phyloP scores from a whole-genome alignment of 495 filamentous ascomycete genomes.

The Penicillium antarcticum region DNA sequence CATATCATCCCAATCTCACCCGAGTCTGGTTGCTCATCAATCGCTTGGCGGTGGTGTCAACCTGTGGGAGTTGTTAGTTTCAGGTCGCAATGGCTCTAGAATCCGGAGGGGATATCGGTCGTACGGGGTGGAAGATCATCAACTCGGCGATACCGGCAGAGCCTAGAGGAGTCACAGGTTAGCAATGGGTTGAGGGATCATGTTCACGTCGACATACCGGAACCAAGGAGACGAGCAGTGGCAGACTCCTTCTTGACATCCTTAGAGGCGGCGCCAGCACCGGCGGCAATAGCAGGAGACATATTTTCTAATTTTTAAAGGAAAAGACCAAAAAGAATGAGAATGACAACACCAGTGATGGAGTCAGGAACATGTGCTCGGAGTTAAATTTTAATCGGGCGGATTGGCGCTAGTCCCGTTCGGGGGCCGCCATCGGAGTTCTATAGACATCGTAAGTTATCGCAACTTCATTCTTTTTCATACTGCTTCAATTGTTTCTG shows the following conservation, averaged over 20 bases:
- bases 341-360: slow-evolving; percentile 14
- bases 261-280: slow-evolving; percentile 53
- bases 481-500: too few species aligned
- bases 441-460: too few species aligned
- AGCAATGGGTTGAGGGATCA: slow-evolving; percentile 8
- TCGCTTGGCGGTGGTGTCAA: slow-evolving; percentile 97
- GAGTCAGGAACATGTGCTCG: slow-evolving; percentile 17
- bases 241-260: slow-evolving; percentile 85
- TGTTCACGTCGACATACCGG: slow-evolving; percentile 57
- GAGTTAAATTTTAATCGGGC: slow-evolving; percentile 25
- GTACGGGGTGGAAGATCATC: slow-evolving; percentile 92
- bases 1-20: slow-evolving; percentile 39
- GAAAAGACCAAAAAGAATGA: slow-evolving; percentile 6
- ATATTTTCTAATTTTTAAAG: slow-evolving; percentile 30
- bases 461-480: too few species aligned
- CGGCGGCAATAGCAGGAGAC: slow-evolving; percentile 48
- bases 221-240: slow-evolving; percentile 81
- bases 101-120: slow-evolving; percentile 16
- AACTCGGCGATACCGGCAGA: slow-evolving; percentile 94
- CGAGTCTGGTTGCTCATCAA: slow-evolving; percentile 96
- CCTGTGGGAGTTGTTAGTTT: slow-evolving; percentile 48
- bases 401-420: slow-evolving; percentile 29
- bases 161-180: slow-evolving; percentile 49
- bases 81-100: background rate
- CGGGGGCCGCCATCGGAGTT: slow-evolving; percentile 23